Base-by-base conservation (phyloP, 2,329 filamentous ascomycete genomes). In the Dactylellina parvicollis region DNA sequence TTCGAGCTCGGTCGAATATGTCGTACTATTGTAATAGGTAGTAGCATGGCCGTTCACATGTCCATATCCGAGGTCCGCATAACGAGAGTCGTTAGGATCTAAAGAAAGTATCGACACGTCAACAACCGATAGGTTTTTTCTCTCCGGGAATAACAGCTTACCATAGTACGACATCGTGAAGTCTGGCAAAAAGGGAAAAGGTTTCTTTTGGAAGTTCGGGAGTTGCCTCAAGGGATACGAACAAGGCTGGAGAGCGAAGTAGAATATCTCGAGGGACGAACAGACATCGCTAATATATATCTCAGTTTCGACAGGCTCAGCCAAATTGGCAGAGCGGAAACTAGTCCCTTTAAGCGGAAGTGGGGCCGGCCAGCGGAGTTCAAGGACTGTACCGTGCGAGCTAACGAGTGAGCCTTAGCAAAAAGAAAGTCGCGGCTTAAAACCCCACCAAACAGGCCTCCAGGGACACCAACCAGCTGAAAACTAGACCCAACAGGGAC, bases 371-470 rank as follows among this genome's bases (percentile, higher is more conserved):
- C 38, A 14, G n/a, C n/a, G n/a, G n/a, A n/a, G n/a, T n/a, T n/a
- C n/a, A n/a, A n/a, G n/a, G n/a, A n/a, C n/a, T n/a, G n/a, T n/a
- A n/a, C n/a, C n/a, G n/a, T n/a, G n/a, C n/a, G n/a, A n/a, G n/a
- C n/a, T n/a, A n/a, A 18, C 12, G 24, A 66, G 62, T 50, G 22
- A 34, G 62, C 62, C 62, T 67, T 67, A 67, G 34, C 16, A 56
- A 20, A 12, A 50, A 40, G 49, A 59, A n/a, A 52, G 32, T 16
- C 22, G 62, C 62, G 52, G 52, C 30, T 52, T 44, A 59, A 56
- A 47, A 46, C 61, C 30, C 52, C 50, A 47, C 42, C n/a, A 32
- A 4, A 34, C 44, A n/a, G n/a, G n/a, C n/a, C n/a, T n/a, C n/a
- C 14, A 24, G 44, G 26, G 26, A 38, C 20, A 12, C 30, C 50